Conservation (phyloP, 2,329 filamentous ascomycete species). For the Eutypa lata region DNA sequence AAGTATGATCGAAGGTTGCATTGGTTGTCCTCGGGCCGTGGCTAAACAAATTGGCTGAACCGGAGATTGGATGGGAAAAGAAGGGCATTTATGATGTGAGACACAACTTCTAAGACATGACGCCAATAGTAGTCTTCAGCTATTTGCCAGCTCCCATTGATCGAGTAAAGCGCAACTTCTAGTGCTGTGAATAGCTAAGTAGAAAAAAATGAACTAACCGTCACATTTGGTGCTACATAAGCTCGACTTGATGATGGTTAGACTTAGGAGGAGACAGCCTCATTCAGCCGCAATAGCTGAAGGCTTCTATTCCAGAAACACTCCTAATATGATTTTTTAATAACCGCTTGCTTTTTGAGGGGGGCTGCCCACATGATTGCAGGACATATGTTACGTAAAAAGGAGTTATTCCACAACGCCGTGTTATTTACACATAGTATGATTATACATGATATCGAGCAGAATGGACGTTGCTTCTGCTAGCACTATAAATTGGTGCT, state of each 20-base stretch:
- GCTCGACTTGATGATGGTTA: too few relatives aligned
- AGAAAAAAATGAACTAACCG: too few relatives aligned
- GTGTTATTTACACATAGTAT: neutral
- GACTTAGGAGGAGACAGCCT: too few relatives aligned
- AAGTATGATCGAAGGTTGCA: neutral
- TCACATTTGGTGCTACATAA: too few relatives aligned
- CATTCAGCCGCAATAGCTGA: too few relatives aligned
- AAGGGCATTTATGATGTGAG: neutral
- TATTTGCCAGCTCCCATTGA: neutral
- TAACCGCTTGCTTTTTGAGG: too few relatives aligned
- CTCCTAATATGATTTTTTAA: too few relatives aligned
- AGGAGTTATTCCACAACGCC: neutral
- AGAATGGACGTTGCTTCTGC: neutral
- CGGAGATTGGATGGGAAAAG: slow-evolving; percentile 12
- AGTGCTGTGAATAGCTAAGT: too few relatives aligned
- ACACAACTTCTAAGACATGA: neutral
- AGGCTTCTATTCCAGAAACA: too few relatives aligned
- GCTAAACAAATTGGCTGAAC: slow-evolving; percentile 5
- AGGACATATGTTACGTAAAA: neutral
- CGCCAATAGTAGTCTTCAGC: neutral
- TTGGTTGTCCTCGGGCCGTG: neutral
- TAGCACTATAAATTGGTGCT: neutral
- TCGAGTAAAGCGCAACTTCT: too few relatives aligned
- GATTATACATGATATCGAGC: neutral
- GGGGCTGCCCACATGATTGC: neutral